Percentiles rank a stretch among this genome's conserved stretches.
Conservation (phyloP, 768 basidiomycete genomes). For the Boletus reticuloceps region DNA sequence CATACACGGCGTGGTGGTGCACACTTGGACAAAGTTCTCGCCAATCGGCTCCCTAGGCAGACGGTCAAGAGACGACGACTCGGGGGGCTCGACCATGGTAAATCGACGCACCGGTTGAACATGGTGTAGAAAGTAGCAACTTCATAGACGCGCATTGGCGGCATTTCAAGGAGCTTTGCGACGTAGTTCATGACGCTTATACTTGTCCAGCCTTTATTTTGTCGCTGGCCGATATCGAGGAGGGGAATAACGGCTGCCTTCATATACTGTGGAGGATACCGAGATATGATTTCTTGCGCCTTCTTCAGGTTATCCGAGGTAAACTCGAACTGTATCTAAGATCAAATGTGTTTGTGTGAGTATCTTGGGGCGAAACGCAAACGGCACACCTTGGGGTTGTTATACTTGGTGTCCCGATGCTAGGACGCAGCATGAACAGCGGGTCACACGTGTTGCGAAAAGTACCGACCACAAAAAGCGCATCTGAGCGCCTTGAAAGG, state of each 20-base stretch:
- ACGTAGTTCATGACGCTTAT: conserved; percentile 99
- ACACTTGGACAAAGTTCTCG: conserved; percentile 93
- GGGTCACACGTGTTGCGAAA: conserved; percentile 4
- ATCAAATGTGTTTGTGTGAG: background rate
- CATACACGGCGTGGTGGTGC: conserved; percentile 99
- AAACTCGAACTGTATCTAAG: conserved; percentile 89
- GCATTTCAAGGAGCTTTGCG: conserved; percentile 89
- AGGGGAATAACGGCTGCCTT: conserved; percentile 98
- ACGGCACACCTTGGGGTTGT: conserved; percentile 77
- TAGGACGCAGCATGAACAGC: conserved; percentile 33
- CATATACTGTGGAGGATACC: conserved; percentile 97
- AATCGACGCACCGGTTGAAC: conserved; percentile 86
- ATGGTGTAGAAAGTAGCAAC: conserved; percentile 99
- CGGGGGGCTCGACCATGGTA: background rate
- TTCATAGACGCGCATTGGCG: conserved; percentile 98
- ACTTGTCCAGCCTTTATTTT: conserved; percentile 98
- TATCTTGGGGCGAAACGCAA: background rate
- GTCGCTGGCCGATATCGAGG: conserved; percentile 93
- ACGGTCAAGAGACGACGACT: background rate
- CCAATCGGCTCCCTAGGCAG: conserved; percentile 83
- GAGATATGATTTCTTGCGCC: conserved; percentile 85
- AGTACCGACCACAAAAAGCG: conserved; percentile 77
- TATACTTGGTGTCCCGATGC: conserved; percentile 95
- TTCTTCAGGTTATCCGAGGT: conserved; percentile 76
- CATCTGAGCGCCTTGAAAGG: conserved; percentile 62